Evolutionary conservation across 345 rosid genomes (phyloP).

Genomic region (Erodium maritimum): DNA sequence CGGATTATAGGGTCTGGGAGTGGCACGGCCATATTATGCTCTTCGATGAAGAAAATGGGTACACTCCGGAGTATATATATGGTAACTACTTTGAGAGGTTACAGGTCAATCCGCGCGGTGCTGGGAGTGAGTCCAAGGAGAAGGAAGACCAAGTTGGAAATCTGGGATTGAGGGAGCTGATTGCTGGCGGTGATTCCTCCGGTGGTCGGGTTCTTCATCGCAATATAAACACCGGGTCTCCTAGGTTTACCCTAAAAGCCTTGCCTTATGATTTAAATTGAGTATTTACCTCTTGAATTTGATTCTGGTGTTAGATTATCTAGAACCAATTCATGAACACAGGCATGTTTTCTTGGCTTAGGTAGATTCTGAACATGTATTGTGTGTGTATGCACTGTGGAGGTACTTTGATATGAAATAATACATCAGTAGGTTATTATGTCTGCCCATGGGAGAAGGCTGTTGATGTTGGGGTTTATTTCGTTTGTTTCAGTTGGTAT

Average conservation of each 20-base stretch:
- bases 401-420: background rate
- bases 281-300: background rate
- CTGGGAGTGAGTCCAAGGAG: slow-evolving; percentile 13
- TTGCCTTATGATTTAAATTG: background rate
- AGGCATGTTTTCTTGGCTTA: background rate
- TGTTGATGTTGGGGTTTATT: background rate
- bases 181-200: slow-evolving; percentile 45
- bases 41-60: slow-evolving; percentile 82
- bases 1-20: slow-evolving; percentile 96
- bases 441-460: background rate
- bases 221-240: slow-evolving; percentile 47
- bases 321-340: background rate
- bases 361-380: background rate
- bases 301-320: background rate
- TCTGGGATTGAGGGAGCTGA: slow-evolving; percentile 78
- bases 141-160: slow-evolving; percentile 30
- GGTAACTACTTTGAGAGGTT: slow-evolving; percentile 95
- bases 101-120: slow-evolving; percentile 26
- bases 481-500: background rate
- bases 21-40: slow-evolving; percentile 98
- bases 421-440: background rate
- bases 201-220: slow-evolving; percentile 75
- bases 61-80: slow-evolving; percentile 79
- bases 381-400: background rate
- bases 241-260: slow-evolving; percentile 31